These are phyloP conservation scores for Geotrichum reessii DNA, from an alignment of 1,139 yeast species.

Conservation along the genomic window DNA sequence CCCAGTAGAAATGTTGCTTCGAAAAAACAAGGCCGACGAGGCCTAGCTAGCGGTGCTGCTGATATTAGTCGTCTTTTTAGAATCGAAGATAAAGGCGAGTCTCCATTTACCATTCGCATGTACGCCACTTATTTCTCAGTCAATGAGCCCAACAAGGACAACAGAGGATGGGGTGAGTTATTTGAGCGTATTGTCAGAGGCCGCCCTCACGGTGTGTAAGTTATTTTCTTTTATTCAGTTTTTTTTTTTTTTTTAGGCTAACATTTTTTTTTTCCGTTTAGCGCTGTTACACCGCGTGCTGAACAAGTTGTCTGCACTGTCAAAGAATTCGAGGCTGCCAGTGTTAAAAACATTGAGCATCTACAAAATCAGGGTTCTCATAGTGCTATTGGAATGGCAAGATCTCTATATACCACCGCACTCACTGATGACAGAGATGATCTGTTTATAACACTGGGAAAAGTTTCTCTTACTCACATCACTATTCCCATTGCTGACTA, in stretches of 20 bases:
- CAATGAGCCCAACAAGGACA: slow-evolving; percentile 33
- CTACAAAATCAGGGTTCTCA: slow-evolving; percentile 35
- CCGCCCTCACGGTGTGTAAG: slow-evolving; percentile 58
- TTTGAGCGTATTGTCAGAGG: slow-evolving; percentile 74
- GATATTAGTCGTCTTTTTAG: slow-evolving; percentile 78
- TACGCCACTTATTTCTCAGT: slow-evolving; percentile 58
- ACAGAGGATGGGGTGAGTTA: slow-evolving; percentile 87
- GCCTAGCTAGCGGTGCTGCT: slow-evolving; percentile 83
- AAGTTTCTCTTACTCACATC: slow-evolving; percentile 23
- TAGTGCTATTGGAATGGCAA: slow-evolving; percentile 29
- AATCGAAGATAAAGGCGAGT: slow-evolving; percentile 58
- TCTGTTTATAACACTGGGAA: slow-evolving; percentile 30
- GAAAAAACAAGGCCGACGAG: slow-evolving; percentile 49
- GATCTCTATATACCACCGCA: slow-evolving; percentile 27
- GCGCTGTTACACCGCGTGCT: slow-evolving; percentile 69
- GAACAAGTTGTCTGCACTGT: slow-evolving; percentile 63
- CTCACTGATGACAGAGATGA: slow-evolving; percentile 28
- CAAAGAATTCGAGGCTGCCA: slow-evolving; percentile 63
- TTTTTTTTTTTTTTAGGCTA: not conserved
- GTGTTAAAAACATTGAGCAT: slow-evolving; percentile 40
- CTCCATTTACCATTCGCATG: slow-evolving; percentile 62
- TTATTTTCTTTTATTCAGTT: not conserved
- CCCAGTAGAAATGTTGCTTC: slow-evolving; percentile 13
- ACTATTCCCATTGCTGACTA: slow-evolving; percentile 22
- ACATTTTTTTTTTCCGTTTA: not conserved